Evolutionary conservation across 352 stramenopile species (phyloP).

Genomic region (Globisporangium barbulae): DNA sequence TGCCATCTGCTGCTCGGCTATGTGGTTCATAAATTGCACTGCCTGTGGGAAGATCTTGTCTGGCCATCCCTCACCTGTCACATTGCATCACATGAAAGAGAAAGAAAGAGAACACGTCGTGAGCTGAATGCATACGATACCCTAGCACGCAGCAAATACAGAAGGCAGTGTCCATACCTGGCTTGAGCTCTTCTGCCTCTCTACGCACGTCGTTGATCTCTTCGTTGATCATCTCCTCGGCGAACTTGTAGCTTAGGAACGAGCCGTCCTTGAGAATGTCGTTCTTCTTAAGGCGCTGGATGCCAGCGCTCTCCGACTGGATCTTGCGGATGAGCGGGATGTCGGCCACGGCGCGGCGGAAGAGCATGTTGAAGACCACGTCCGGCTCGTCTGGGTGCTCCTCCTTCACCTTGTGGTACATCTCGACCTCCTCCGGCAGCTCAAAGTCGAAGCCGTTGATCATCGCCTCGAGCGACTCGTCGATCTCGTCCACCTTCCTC

Average conservation of each 20-base stretch:
- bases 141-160: neutral
- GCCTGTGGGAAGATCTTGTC: constrained; percentile 88
- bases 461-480: constrained; percentile 82
- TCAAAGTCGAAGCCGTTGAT: constrained; percentile 90
- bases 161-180: constrained; percentile 31
- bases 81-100: neutral
- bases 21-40: constrained; percentile 88
- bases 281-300: constrained; percentile 85
- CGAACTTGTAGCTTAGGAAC: constrained; percentile 86
- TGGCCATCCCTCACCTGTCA: constrained; percentile 71
- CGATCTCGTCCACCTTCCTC: constrained; percentile 63
- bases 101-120: neutral
- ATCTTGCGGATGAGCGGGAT: constrained; percentile 88
- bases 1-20: constrained; percentile 84
- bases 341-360: constrained; percentile 77
- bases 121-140: neutral
- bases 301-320: constrained; percentile 79
- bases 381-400: constrained; percentile 65
- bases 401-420: constrained; percentile 68
- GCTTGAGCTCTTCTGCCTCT: constrained; percentile 80
- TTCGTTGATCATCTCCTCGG: constrained; percentile 85
- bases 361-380: constrained; percentile 76
- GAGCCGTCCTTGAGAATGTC: constrained; percentile 87
- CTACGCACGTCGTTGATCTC: constrained; percentile 84
- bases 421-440: constrained; percentile 73